A percentile compares a stretch with the other conserved stretches of the same genome.
Evolutionary conservation across 1,284 basidiomycete species (phyloP).

Genomic region (Phlebopus sp.): DNA sequence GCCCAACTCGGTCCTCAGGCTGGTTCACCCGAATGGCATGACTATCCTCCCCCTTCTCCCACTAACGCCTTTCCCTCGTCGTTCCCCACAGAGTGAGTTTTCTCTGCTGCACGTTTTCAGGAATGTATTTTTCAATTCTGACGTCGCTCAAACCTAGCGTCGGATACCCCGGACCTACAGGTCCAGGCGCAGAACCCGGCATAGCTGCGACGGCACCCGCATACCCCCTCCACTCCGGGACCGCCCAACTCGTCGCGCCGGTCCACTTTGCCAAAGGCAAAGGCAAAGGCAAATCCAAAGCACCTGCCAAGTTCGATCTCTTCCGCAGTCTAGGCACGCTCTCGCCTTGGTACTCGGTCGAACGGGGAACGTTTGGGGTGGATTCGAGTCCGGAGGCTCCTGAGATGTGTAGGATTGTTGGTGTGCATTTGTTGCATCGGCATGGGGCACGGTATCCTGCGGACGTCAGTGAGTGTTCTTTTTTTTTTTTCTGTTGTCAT

Average conservation of each 20-base stretch:
- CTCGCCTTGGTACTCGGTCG: constrained; percentile 76
- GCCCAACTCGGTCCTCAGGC: constrained; percentile 1
- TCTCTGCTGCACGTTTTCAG: too few species aligned
- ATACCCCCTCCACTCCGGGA: constrained; percentile 69
- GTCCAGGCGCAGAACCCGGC: constrained; percentile 78
- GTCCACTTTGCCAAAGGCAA: constrained; percentile 19
- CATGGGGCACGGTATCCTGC: constrained; percentile 78
- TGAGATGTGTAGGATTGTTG: constrained; percentile 64
- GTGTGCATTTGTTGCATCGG: constrained; percentile 71
- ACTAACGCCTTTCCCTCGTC: constrained; percentile 11
- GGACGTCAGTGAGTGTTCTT: constrained; percentile 46
- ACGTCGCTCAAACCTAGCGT: constrained; percentile 45
- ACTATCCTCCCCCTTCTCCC: constrained; percentile 11
- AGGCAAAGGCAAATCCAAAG: constrained; percentile 23
- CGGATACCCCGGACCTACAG: constrained; percentile 78
- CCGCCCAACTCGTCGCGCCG: constrained; percentile 58
- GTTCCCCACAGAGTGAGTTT: constrained; percentile 8
- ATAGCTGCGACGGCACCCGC: constrained; percentile 75
- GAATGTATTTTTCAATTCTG: not conserved
- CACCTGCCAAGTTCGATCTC: constrained; percentile 49
- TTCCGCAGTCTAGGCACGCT: constrained; percentile 77
- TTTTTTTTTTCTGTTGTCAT: not conserved
- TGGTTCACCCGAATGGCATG: constrained; percentile 15
- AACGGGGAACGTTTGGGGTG: constrained; percentile 60
- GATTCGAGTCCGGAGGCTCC: constrained; percentile 67